Evolutionary conservation across 352 stramenopile species (phyloP).

Genomic region (Thalassiosira delicatula): DNA sequence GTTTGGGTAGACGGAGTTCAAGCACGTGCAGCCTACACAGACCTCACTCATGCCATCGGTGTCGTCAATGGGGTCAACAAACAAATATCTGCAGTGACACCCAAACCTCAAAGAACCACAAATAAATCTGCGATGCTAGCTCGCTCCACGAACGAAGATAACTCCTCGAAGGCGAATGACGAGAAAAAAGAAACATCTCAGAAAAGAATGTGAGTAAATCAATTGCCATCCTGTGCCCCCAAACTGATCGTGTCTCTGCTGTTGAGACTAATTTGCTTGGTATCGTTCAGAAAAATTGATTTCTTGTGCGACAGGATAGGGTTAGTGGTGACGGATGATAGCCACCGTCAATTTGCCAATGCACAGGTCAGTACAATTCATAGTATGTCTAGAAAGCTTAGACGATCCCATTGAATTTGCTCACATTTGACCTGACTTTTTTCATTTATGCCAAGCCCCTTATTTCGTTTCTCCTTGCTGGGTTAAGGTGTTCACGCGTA

Average conservation of each 20-base stretch:
- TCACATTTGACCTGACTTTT: background rate
- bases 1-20: constrained; percentile 65
- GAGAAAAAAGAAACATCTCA: constrained; percentile 9
- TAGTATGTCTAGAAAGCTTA: background rate
- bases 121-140: background rate
- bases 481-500: constrained; percentile 36
- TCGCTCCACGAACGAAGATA: background rate
- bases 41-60: constrained; percentile 70
- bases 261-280: too few species aligned
- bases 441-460: constrained; percentile 28
- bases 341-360: constrained; percentile 77
- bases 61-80: constrained; percentile 60
- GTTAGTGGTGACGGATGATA: constrained; percentile 64
- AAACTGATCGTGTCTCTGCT: too few species aligned
- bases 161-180: background rate
- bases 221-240: too few species aligned
- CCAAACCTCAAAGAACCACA: background rate
- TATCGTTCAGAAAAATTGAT: constrained; percentile 23
- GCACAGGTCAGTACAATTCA: constrained; percentile 52
- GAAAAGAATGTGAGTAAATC: constrained; percentile 10
- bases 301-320: constrained; percentile 47
- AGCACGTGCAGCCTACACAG: constrained; percentile 70
- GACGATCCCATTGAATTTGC: background rate
- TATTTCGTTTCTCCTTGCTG: constrained; percentile 22
- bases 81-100: constrained; percentile 12